Evolutionary conservation across 2,329 filamentous ascomycete species (phyloP), one percentile per base, ranked within the genome.

Genomic region (Trichothecium sympodiale): DNA sequence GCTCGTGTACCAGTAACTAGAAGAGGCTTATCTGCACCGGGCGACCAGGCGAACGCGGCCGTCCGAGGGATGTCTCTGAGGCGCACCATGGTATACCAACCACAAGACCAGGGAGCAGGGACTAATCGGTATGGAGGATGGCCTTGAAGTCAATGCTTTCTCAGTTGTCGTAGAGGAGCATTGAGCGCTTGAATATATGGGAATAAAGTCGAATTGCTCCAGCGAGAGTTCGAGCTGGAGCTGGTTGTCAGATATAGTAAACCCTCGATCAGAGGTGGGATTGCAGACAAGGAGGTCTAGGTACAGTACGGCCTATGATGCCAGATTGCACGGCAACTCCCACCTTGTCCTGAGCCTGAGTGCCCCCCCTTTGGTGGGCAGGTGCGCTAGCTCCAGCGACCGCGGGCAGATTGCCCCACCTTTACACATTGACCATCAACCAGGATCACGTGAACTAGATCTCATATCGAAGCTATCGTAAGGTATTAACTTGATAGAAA

Each of bases 31-130:
- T 75, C 73, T 34, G 84, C 65, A 49, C 80, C 83, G 17, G 88
- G 83, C 48, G 86, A 94, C 89, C 91, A 98, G 54, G 91, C 86
- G 61, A 98, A 98, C 52, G 89, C 83, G 60, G 89, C 91, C 53
- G 91, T 98, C 64, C 91, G 79, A 59, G 87, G 84, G 55, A 98
- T 93, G 69, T 96, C 88, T 71, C 89, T 79, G 62, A 96, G 72
- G 66, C 87, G 84, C 63, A 95, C 89, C 91, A 98, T 98, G 60
- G 48, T 64, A 55, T 49, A 47, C 38, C 15, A 34, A 28, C 20
- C 29, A 25, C 39, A 28, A 35, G 42, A 42, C 40, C 36, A 41
- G 29, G 34, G 31, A 33, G 31, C 13, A 20, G 32, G 29, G 35
- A 41, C 38, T 37, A 40, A 45, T 35, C 41, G 32, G 17, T 16